A percentile compares a stretch with the other conserved stretches of the same genome.
phyloP scores from a whole-genome alignment of 495 filamentous ascomycete genomes.

The Penicillium robsamsonii region DNA sequence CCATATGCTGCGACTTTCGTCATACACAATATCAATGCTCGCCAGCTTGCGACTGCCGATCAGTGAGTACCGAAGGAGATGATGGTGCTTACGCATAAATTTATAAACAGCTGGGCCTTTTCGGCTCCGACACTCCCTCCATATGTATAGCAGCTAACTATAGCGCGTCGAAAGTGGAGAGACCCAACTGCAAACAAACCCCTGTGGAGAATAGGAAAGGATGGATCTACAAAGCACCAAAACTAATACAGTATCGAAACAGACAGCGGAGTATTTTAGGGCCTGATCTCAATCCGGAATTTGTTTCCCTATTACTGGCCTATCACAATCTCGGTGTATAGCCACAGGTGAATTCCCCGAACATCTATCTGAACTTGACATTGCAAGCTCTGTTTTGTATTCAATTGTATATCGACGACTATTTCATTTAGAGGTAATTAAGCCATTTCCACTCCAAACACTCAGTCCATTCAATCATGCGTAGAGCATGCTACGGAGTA shows the following conservation, averaged over 20 bases:
- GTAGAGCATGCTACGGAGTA: not conserved
- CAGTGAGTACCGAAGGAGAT: not conserved
- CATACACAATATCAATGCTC: not conserved
- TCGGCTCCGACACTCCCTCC: slow-evolving; percentile 2
- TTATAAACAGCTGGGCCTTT: slow-evolving; percentile 4
- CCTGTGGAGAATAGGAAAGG: not conserved
- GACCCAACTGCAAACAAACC: not conserved
- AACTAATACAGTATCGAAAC: slow-evolving; percentile 11
- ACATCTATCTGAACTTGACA: no score
- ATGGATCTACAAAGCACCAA: slow-evolving; percentile 6
- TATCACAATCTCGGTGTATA: not conserved
- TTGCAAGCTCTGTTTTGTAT: no score
- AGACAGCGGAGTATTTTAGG: not conserved
- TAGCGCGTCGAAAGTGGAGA: not conserved
- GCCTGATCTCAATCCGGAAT: not conserved
- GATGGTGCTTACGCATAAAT: not conserved
- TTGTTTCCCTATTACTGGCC: not conserved
- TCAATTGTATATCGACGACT: not conserved
- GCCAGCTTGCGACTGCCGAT: not conserved
- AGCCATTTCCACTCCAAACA: not conserved
- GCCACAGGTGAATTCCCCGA: not conserved
- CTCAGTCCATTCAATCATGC: not conserved
- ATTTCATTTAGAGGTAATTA: no score
- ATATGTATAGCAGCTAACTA: not conserved
- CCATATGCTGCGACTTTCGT: not conserved